Evolutionary conservation across 768 basidiomycete genomes (phyloP).

Genomic region (Termitomyces sp.): DNA sequence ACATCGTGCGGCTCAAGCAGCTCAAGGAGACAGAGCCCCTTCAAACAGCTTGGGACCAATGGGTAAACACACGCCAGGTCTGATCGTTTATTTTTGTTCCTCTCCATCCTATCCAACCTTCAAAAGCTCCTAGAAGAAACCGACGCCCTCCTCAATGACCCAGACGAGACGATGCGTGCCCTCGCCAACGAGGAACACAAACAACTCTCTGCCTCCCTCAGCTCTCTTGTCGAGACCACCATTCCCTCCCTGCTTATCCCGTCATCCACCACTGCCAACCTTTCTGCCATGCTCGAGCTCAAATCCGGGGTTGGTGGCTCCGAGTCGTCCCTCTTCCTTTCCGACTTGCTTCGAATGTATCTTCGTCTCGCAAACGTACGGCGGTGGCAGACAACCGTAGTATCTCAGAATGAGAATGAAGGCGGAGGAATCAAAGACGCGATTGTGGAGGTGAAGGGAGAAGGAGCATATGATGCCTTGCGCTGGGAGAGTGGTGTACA

Average conservation of each 20-base stretch:
- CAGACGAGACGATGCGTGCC: slow-evolving; percentile 70
- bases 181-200: slow-evolving; percentile 69
- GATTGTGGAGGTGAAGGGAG: slow-evolving; percentile 73
- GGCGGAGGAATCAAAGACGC: slow-evolving; percentile 75
- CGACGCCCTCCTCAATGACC: slow-evolving; percentile 57
- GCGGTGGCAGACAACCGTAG: slow-evolving; percentile 58
- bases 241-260: slow-evolving; percentile 78
- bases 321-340: slow-evolving; percentile 80
- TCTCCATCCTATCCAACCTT: slow-evolving; percentile 1
- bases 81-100: slow-evolving; percentile 14
- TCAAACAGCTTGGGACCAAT: slow-evolving; percentile 63
- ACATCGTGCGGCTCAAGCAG: slow-evolving; percentile 55
- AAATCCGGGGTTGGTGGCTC: slow-evolving; percentile 93
- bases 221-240: slow-evolving; percentile 31
- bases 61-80: slow-evolving; percentile 56
- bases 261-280: slow-evolving; percentile 54
- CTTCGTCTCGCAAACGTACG: slow-evolving; percentile 53
- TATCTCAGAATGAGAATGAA: slow-evolving; percentile 55
- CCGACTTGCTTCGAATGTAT: slow-evolving; percentile 82
- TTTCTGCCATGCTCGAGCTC: slow-evolving; percentile 84
- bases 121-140: slow-evolving; percentile 68
- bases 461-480: slow-evolving; percentile 73
- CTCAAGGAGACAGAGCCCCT: slow-evolving; percentile 70
- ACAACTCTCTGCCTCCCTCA: slow-evolving; percentile 34
- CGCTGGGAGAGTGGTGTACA: slow-evolving; percentile 96